Percentiles rank a stretch among this genome's conserved stretches.
These are phyloP conservation scores for Cyclotella choctawhatcheeana DNA, from an alignment of 108 stramenopile species.

Conservation along the genomic window DNA sequence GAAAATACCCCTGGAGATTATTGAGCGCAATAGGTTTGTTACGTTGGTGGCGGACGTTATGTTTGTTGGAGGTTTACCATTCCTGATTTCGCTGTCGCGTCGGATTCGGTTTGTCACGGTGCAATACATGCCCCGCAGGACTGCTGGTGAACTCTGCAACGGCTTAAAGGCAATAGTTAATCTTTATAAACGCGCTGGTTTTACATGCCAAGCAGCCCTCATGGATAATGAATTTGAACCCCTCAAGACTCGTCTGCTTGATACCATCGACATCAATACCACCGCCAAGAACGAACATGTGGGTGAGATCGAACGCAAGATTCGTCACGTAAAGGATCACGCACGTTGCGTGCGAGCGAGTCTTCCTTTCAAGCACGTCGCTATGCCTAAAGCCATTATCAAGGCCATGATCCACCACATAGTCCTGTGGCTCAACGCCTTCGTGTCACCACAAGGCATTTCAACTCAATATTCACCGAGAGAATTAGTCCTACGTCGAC, in stretches of 20 bases:
- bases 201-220: slow-evolving; percentile 14
- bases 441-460: slow-evolving; percentile 11
- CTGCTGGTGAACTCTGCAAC: slow-evolving; percentile 14
- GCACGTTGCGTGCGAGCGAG: neutral
- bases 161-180: slow-evolving; percentile 10
- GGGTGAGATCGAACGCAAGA: slow-evolving; percentile 8
- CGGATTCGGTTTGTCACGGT: slow-evolving; percentile 17
- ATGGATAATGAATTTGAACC: slow-evolving; percentile 29
- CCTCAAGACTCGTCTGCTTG: neutral
- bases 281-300: slow-evolving; percentile 18
- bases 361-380: neutral
- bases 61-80: slow-evolving; percentile 22
- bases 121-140: slow-evolving; percentile 15
- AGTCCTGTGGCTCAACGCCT: slow-evolving; percentile 28
- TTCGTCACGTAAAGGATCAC: slow-evolving; percentile 10
- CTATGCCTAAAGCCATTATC: slow-evolving; percentile 5
- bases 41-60: slow-evolving; percentile 43
- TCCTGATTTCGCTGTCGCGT: slow-evolving; percentile 14
- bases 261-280: neutral
- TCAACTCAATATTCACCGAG: slow-evolving; percentile 19
- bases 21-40: slow-evolving; percentile 25
- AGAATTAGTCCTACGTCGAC: slow-evolving; percentile 6
- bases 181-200: slow-evolving; percentile 41
- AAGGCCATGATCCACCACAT: slow-evolving; percentile 7
- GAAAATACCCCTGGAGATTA: slow-evolving; percentile 21